Evolutionary conservation across 192 early-diverging fungal species (phyloP).

Genomic region (Backusella liffmaniae): DNA sequence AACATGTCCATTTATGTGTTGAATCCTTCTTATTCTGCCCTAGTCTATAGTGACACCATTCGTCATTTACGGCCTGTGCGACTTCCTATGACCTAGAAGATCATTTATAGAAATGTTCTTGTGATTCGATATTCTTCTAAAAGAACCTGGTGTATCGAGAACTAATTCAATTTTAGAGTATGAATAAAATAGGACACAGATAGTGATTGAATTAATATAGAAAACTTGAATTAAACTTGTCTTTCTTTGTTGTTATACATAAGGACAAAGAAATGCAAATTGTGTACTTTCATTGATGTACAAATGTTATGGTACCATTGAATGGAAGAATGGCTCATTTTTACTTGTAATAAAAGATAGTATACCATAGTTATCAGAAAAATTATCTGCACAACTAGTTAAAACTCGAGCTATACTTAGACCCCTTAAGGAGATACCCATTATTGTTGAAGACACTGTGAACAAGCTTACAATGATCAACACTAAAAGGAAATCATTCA

Average conservation of each 20-base stretch:
- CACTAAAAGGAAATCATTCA: neutral
- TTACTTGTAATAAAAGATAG: neutral
- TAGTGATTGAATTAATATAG: neutral
- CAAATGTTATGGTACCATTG: neutral
- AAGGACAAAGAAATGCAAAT: too few species aligned
- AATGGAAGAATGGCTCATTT: neutral
- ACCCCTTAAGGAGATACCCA: neutral
- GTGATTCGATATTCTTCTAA: neutral
- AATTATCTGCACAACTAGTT: neutral
- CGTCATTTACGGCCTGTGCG: neutral
- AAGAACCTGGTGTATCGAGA: neutral
- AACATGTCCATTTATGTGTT: neutral
- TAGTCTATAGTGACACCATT: neutral
- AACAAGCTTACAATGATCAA: neutral
- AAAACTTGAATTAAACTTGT: too few species aligned
- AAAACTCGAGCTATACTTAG: neutral
- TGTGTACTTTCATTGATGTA: neutral
- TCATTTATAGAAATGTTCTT: neutral
- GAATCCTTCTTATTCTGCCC: neutral
- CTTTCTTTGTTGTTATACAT: too few species aligned
- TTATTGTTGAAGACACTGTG: neutral
- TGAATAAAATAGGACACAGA: neutral
- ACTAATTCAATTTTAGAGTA: neutral
- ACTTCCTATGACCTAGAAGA: neutral
- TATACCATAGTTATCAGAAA: neutral